Conservation (phyloP, 495 filamentous ascomycete species). For the Tuber magnatum region DNA sequence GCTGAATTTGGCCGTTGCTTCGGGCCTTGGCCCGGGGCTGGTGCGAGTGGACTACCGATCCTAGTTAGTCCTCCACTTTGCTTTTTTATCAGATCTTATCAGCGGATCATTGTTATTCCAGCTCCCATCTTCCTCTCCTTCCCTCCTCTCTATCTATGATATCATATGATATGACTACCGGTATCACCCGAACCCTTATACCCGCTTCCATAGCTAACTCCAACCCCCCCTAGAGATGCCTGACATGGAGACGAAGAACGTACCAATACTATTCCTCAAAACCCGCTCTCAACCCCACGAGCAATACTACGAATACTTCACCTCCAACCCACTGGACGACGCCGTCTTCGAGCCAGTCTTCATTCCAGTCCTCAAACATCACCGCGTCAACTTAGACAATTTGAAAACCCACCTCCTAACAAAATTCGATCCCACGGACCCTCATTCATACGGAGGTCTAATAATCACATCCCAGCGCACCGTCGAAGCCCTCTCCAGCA, state of each 20-base stretch:
- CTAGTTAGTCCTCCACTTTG: not conserved
- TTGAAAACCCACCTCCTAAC: slow-evolving; percentile 46
- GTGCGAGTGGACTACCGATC: slow-evolving; percentile 13
- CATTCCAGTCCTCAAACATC: slow-evolving; percentile 78
- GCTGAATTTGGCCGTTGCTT: slow-evolving; percentile 14
- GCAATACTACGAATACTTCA: slow-evolving; percentile 70
- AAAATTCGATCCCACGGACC: slow-evolving; percentile 9
- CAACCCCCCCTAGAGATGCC: not conserved
- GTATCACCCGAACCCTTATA: not conserved
- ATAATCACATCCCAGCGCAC: slow-evolving; percentile 93
- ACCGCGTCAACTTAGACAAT: slow-evolving; percentile 49
- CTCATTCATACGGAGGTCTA: slow-evolving; percentile 60
- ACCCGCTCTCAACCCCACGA: slow-evolving; percentile 72
- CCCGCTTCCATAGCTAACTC: not conserved
- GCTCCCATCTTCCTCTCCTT: not conserved
- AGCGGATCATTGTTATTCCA: slow-evolving; percentile 10
- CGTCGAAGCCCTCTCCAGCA: slow-evolving; percentile 70
- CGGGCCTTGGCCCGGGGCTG: not conserved
- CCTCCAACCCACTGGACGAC: slow-evolving; percentile 42
- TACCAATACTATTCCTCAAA: slow-evolving; percentile 75
- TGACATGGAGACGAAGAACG: not conserved
- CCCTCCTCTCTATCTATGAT: not conserved
- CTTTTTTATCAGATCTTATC: not conserved
- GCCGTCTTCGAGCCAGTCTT: slow-evolving; percentile 58
- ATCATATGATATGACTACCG: no score